Percentiles rank a stretch among this genome's conserved stretches.
phyloP scores from a whole-genome alignment of 257 asterid species.

The Primulina eburnea region DNA sequence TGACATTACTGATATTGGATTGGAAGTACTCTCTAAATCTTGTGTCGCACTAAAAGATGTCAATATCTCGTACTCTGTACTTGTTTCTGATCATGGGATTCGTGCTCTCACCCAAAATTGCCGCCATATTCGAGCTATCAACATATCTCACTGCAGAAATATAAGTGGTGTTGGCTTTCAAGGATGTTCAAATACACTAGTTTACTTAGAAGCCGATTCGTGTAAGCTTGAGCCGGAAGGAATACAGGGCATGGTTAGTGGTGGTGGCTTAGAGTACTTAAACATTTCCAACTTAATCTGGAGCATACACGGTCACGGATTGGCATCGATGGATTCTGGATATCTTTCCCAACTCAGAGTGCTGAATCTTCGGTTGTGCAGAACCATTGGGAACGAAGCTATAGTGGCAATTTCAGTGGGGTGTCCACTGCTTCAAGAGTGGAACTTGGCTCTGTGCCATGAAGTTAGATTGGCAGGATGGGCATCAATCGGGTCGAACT shows the following conservation, averaged over 20 bases:
- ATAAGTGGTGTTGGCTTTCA: constrained; percentile 60
- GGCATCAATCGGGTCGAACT: constrained; percentile 50
- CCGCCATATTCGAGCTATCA: constrained; percentile 44
- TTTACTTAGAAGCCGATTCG: constrained; percentile 53
- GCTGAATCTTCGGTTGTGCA: constrained; percentile 57
- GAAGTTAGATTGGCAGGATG: constrained; percentile 50
- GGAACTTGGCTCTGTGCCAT: constrained; percentile 72
- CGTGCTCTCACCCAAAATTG: constrained; percentile 44
- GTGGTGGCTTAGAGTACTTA: constrained; percentile 68
- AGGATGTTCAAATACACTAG: constrained; percentile 52
- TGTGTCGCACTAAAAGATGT: constrained; percentile 46
- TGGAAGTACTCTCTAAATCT: constrained; percentile 44
- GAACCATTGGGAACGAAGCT: constrained; percentile 47
- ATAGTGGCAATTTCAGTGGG: constrained; percentile 45
- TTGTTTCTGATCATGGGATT: constrained; percentile 56
- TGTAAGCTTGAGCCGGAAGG: constrained; percentile 73
- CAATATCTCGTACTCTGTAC: constrained; percentile 56
- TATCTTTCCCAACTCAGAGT: constrained; percentile 42
- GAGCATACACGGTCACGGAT: constrained; percentile 48
- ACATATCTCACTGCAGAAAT: constrained; percentile 49
- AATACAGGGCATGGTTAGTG: constrained; percentile 46
- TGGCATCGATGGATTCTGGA: constrained; percentile 32
- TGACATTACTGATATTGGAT: constrained; percentile 56
- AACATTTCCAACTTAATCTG: constrained; percentile 49
- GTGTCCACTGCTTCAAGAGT: constrained; percentile 57